Evolutionary conservation across 2,329 filamentous ascomycete genomes (phyloP).

Genomic region (Sclerotinia sclerotiorum): DNA sequence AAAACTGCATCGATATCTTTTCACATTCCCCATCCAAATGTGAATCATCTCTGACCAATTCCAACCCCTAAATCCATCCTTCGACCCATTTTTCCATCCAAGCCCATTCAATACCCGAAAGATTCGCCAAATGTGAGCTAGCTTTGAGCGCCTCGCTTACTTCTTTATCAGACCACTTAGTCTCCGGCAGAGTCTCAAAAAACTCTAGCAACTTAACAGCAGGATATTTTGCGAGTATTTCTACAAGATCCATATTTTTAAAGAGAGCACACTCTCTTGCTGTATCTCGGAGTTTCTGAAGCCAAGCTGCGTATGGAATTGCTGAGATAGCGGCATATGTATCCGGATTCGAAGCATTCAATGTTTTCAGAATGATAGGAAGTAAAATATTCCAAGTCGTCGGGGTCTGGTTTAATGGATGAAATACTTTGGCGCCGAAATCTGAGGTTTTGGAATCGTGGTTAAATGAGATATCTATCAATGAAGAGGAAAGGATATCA

Average conservation of each 20-base stretch:
- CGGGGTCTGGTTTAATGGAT: neutral
- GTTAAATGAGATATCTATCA: neutral
- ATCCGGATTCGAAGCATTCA: neutral
- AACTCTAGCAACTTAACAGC: conserved; percentile 13
- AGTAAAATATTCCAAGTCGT: conserved; percentile 3
- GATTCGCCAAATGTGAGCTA: neutral
- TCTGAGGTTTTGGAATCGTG: neutral
- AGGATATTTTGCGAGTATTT: conserved; percentile 4
- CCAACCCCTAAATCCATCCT: neutral
- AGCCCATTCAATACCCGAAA: neutral
- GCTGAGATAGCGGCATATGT: neutral
- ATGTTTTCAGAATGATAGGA: neutral
- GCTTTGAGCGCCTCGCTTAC: neutral
- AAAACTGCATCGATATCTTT: neutral
- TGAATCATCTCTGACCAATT: neutral
- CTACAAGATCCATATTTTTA: neutral
- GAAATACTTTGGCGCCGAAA: neutral
- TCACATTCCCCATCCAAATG: neutral
- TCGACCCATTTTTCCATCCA: conserved; percentile 19
- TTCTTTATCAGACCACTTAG: conserved; percentile 1
- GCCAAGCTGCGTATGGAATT: neutral
- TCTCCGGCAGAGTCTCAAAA: conserved; percentile 9
- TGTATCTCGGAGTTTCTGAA: conserved; percentile 2
- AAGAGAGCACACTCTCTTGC: neutral
- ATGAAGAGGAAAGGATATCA: conserved; percentile 7